phyloP scores from a whole-genome alignment of 495 filamentous ascomycete species.

The Aeminium ludgeri region DNA sequence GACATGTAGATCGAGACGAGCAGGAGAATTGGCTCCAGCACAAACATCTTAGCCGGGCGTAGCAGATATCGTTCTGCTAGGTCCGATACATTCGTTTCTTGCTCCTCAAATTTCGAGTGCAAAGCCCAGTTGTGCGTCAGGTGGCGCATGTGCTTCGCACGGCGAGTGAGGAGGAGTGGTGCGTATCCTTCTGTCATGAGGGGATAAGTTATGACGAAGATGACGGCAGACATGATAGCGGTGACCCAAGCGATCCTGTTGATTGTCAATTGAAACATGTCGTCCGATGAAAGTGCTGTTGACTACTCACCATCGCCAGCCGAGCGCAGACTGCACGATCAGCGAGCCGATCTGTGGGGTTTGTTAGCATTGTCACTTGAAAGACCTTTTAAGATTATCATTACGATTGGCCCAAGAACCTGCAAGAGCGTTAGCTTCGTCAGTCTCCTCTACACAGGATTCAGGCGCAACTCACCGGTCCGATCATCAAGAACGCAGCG shows the following conservation, averaged over 20 bases:
- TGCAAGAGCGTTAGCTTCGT: too few relatives aligned
- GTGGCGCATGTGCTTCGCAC: slow-evolving; percentile 37
- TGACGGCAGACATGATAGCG: not conserved
- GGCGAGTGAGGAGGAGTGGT: slow-evolving; percentile 35
- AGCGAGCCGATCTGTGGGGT: slow-evolving; percentile 2
- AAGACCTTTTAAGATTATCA: not conserved
- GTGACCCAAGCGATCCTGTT: slow-evolving; percentile 6
- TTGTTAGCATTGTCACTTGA: not conserved
- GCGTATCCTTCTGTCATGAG: slow-evolving; percentile 43
- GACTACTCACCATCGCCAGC: slow-evolving; percentile 35
- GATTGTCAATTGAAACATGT: not conserved
- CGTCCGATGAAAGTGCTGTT: not conserved
- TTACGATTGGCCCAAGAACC: too few relatives aligned
- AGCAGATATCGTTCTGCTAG: slow-evolving; percentile 32
- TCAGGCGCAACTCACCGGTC: slow-evolving; percentile 30
- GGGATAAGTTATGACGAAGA: slow-evolving; percentile 26
- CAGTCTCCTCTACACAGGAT: slow-evolving; percentile 26
- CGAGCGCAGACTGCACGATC: slow-evolving; percentile 20
- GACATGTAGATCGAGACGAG: slow-evolving; percentile 30
- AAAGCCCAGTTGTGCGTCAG: slow-evolving; percentile 45
- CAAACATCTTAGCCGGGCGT: slow-evolving; percentile 44
- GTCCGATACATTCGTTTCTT: slow-evolving; percentile 26
- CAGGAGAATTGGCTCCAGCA: slow-evolving; percentile 43
- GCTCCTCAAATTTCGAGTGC: slow-evolving; percentile 41
- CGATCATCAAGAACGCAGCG: slow-evolving; percentile 33